Percentiles rank a stretch among this genome's conserved stretches.
Evolutionary conservation across 1,139 yeast species (phyloP).

Genomic region (Geotrichum citri-aurantii): DNA sequence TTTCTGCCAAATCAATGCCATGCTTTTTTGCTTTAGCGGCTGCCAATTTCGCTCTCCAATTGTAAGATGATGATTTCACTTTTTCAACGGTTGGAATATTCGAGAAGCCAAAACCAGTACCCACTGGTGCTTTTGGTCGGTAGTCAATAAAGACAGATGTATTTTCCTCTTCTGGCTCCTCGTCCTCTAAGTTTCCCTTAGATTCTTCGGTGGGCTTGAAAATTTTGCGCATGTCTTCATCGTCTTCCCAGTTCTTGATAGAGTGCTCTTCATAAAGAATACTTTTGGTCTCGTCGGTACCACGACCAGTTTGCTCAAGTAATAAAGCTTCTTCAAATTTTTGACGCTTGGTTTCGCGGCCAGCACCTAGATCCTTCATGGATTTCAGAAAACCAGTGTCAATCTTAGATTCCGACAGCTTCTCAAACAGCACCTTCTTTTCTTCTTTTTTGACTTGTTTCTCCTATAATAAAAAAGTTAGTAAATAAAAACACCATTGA

Average conservation of each 20-base stretch:
- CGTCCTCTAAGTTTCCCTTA: slow-evolving; percentile 21
- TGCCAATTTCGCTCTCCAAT: slow-evolving; percentile 54
- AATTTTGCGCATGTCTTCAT: slow-evolving; percentile 23
- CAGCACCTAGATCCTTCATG: slow-evolving; percentile 72
- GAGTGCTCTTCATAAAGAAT: slow-evolving; percentile 66
- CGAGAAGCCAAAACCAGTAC: slow-evolving; percentile 64
- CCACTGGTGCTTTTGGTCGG: slow-evolving; percentile 62
- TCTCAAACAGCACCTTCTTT: slow-evolving; percentile 68
- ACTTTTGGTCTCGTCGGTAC: slow-evolving; percentile 55
- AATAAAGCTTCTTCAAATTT: slow-evolving; percentile 69
- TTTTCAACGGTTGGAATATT: slow-evolving; percentile 46
- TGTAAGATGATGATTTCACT: slow-evolving; percentile 44
- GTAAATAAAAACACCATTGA: not conserved
- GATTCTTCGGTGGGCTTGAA: slow-evolving; percentile 3
- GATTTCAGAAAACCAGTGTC: slow-evolving; percentile 67
- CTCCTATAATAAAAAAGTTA: slow-evolving; percentile 42
- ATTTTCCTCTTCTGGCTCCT: slow-evolving; percentile 19
- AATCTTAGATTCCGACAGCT: slow-evolving; percentile 56
- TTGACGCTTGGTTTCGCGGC: slow-evolving; percentile 65
- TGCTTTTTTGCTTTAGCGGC: slow-evolving; percentile 39
- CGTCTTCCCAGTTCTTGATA: slow-evolving; percentile 58
- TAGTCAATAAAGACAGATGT: slow-evolving; percentile 62
- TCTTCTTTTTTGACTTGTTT: slow-evolving; percentile 89
- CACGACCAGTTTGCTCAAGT: slow-evolving; percentile 68
- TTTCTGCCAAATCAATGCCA: slow-evolving; percentile 32